Evolutionary conservation across 2,329 filamentous ascomycete genomes (phyloP).

Genomic region (Aspergillus arachidicola): DNA sequence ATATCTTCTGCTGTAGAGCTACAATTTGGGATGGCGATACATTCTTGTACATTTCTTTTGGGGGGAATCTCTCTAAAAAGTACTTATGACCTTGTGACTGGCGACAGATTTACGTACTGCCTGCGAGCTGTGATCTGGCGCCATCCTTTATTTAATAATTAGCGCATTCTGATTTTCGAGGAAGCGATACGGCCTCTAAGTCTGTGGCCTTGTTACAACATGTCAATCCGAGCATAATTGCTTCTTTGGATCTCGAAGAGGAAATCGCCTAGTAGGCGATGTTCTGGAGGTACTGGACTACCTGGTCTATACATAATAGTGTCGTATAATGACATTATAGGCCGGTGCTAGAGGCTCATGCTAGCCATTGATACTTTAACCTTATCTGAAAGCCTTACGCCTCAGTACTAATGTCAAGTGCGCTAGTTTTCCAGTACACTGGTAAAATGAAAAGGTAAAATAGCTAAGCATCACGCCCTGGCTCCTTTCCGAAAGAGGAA

Average conservation of each 20-base stretch:
- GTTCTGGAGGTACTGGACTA: background rate
- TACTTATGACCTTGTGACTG: background rate
- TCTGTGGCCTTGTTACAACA: background rate
- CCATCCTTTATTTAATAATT: background rate
- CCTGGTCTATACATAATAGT: background rate
- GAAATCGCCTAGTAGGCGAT: background rate
- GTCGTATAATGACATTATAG: background rate
- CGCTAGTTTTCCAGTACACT: background rate
- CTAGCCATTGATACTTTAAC: background rate
- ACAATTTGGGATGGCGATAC: slow-evolving; percentile 1
- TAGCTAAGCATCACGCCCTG: background rate
- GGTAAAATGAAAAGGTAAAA: background rate
- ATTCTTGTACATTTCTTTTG: slow-evolving; percentile 7
- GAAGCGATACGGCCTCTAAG: background rate
- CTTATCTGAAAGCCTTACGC: background rate
- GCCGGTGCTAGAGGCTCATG: background rate
- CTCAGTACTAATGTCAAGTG: background rate
- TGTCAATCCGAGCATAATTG: background rate
- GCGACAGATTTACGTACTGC: background rate
- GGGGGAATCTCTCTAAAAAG: slow-evolving; percentile 1
- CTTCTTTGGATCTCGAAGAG: background rate
- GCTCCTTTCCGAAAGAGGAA: background rate
- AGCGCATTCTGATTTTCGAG: background rate
- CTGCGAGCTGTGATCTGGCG: background rate
- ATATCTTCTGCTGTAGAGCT: slow-evolving; percentile 4